Evolutionary conservation across 768 basidiomycete species (phyloP).

Genomic region (Trametes meyenii): DNA sequence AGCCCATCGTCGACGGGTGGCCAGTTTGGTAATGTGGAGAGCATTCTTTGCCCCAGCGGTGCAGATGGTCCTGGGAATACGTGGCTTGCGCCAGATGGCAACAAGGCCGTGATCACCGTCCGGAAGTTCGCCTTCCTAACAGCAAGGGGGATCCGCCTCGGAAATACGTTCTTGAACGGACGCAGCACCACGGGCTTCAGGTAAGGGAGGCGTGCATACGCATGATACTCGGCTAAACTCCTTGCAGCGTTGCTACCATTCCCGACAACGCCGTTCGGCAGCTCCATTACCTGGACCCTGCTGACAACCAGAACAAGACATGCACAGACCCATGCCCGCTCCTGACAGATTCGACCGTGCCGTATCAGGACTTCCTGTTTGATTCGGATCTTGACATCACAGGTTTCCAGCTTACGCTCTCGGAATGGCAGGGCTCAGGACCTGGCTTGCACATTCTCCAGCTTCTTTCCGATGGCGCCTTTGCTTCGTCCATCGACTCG

Average conservation of each 20-base stretch:
- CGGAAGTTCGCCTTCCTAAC: conserved; percentile 73
- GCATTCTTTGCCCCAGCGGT: conserved; percentile 87
- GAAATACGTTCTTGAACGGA: conserved; percentile 83
- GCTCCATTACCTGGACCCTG: conserved; percentile 77
- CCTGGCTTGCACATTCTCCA: conserved; percentile 92
- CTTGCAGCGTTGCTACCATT: conserved; percentile 74
- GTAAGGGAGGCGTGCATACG: conserved; percentile 45
- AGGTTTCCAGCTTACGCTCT: conserved; percentile 85
- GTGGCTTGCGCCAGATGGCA: conserved; percentile 83
- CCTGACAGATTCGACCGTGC: conserved; percentile 69
- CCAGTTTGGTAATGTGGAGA: conserved; percentile 63
- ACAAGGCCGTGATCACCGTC: conserved; percentile 72
- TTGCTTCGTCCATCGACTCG: conserved; percentile 68
- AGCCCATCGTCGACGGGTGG: conserved; percentile 64
- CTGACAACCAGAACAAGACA: conserved; percentile 71
- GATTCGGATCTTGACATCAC: conserved; percentile 63
- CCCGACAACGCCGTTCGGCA: conserved; percentile 85
- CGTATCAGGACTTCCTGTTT: conserved; percentile 96
- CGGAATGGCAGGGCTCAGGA: conserved; percentile 70
- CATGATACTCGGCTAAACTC: conserved; percentile 15
- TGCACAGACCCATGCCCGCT: conserved; percentile 84
- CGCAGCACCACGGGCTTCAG: conserved; percentile 89
- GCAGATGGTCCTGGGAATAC: conserved; percentile 75
- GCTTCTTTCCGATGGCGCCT: conserved; percentile 89
- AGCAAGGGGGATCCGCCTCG: conserved; percentile 82